Percentiles rank a stretch among this genome's conserved stretches.
Evolutionary conservation across 768 basidiomycete genomes (phyloP).

Genomic region (Leccinum boreale): DNA sequence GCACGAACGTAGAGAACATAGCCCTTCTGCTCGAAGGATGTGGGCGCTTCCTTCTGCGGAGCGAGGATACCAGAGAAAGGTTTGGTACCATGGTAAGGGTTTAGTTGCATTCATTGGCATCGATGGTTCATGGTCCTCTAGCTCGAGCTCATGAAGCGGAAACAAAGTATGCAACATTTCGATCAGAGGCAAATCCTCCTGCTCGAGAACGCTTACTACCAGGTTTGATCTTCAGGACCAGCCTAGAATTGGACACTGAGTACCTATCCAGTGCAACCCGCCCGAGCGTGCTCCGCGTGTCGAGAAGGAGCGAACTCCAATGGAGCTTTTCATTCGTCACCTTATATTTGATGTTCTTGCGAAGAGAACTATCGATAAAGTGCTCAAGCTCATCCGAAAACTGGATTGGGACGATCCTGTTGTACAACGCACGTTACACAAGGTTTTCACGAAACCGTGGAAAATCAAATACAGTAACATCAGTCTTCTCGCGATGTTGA

Average conservation of each 20-base stretch:
- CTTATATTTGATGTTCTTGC: slow-evolving; percentile 91
- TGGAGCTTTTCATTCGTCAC: slow-evolving; percentile 94
- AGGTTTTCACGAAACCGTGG: slow-evolving; percentile 97
- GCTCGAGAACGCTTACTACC: slow-evolving; percentile 98
- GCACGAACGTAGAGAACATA: slow-evolving; percentile 90
- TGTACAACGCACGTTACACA: slow-evolving; percentile 64
- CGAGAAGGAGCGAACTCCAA: slow-evolving; percentile 79
- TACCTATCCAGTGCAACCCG: slow-evolving; percentile 79
- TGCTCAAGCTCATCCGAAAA: slow-evolving; percentile 88
- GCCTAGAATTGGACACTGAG: slow-evolving; percentile 8
- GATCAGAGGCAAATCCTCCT: slow-evolving; percentile 87
- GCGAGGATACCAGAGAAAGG: slow-evolving; percentile 82
- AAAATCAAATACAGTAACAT: slow-evolving; percentile 93
- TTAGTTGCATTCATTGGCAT: background rate
- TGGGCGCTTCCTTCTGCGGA: slow-evolving; percentile 85
- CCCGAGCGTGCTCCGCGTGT: slow-evolving; percentile 87
- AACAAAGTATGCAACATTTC: slow-evolving; percentile 90
- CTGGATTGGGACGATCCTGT: slow-evolving; percentile 88
- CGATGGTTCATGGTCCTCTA: slow-evolving; percentile 32
- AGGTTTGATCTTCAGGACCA: slow-evolving; percentile 44
- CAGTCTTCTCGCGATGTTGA: slow-evolving; percentile 86
- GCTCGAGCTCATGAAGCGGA: slow-evolving; percentile 93
- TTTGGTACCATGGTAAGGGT: slow-evolving; percentile 80
- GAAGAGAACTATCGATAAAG: slow-evolving; percentile 94
- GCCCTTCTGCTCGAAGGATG: slow-evolving; percentile 91